These are phyloP conservation scores for Phytopythium boreale DNA, from an alignment of 352 stramenopile genomes.

Conservation along the genomic window DNA sequence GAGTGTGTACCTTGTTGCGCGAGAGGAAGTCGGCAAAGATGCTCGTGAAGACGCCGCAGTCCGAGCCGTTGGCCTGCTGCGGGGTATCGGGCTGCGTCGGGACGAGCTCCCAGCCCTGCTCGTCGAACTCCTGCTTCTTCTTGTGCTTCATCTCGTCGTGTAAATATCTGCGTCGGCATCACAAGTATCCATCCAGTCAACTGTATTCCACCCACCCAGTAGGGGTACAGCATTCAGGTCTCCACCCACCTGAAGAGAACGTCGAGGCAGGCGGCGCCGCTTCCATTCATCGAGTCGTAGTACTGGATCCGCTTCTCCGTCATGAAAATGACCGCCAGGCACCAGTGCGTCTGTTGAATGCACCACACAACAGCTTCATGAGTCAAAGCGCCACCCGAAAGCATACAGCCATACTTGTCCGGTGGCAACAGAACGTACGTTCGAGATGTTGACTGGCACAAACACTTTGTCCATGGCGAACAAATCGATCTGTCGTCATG, in stretches of 20 bases:
- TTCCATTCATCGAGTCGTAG: constrained; percentile 83
- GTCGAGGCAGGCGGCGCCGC: constrained; percentile 64
- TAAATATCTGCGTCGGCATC: constrained; percentile 49
- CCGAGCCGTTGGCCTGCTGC: constrained; percentile 77
- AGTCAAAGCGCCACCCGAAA: background rate
- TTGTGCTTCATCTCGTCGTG: constrained; percentile 85
- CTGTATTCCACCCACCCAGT: background rate
- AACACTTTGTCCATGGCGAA: constrained; percentile 91
- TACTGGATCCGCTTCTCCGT: constrained; percentile 89
- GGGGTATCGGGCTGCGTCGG: constrained; percentile 54
- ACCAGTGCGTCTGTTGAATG: constrained; percentile 74
- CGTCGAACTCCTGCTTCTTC: constrained; percentile 67
- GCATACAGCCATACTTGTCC: background rate
- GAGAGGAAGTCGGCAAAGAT: constrained; percentile 84
- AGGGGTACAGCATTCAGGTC: no score
- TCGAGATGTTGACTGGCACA: constrained; percentile 83
- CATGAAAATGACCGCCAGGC: constrained; percentile 85
- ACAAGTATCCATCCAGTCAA: background rate
- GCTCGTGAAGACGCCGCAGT: constrained; percentile 86
- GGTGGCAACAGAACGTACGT: constrained; percentile 38
- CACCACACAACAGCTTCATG: background rate
- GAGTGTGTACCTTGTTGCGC: constrained; percentile 47
- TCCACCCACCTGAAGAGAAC: constrained; percentile 65
- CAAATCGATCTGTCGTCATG: constrained; percentile 63
- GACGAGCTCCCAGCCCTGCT: constrained; percentile 65